phyloP scores from a whole-genome alignment of 371 early-diverging fungal species.

The Paramicrosporidium saccamoebae region DNA sequence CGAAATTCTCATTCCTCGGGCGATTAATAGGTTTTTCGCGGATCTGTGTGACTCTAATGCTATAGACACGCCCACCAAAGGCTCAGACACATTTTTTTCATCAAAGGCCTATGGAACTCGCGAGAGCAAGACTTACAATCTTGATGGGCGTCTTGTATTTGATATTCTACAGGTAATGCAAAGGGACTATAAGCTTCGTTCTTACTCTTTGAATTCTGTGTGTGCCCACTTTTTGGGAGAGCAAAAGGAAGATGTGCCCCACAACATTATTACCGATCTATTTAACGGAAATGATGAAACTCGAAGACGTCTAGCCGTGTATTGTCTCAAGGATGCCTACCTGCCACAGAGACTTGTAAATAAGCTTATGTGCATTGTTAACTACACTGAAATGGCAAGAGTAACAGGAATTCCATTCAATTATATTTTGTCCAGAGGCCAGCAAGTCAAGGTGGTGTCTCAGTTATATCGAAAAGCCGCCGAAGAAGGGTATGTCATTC shows the following conservation, averaged over 20 bases:
- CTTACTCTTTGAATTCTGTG: conserved; percentile 91
- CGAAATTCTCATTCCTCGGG: conserved; percentile 50
- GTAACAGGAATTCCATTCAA: conserved; percentile 94
- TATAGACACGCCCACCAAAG: conserved; percentile 16
- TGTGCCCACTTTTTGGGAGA: conserved; percentile 87
- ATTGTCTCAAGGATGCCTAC: conserved; percentile 96
- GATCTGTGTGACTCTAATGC: conserved; percentile 1
- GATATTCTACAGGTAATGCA: conserved; percentile 89
- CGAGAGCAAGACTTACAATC: conserved; percentile 45
- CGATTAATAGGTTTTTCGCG: conserved; percentile 18
- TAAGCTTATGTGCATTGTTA: conserved; percentile 87
- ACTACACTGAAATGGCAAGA: conserved; percentile 95
- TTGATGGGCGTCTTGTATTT: conserved; percentile 84
- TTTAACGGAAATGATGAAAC: conserved; percentile 86
- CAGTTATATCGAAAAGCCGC: conserved; percentile 76
- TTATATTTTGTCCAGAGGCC: conserved; percentile 77
- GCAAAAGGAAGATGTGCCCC: conserved; percentile 99
- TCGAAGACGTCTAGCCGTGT: conserved; percentile 81
- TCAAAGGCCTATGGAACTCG: conserved; percentile 79
- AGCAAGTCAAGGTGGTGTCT: conserved; percentile 90
- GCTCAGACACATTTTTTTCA: conserved; percentile 47
- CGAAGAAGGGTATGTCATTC: conserved; percentile 59
- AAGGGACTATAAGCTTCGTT: conserved; percentile 85
- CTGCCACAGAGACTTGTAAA: conserved; percentile 86
- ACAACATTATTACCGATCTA: conserved; percentile 84